Conservation (phyloP, 306 rosid species). For the Sechiopsis laciniata region DNA sequence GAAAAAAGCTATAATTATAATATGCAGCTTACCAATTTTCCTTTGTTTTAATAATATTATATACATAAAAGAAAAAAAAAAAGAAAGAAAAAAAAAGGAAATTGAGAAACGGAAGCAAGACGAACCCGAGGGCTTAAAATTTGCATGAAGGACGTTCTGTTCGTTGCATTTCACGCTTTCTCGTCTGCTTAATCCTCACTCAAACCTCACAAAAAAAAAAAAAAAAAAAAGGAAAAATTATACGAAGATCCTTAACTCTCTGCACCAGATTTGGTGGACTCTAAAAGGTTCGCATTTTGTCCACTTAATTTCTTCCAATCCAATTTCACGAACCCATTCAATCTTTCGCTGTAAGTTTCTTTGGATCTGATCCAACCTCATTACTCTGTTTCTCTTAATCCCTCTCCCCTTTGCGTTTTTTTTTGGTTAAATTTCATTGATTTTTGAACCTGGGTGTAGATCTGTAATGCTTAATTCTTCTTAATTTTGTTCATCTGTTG, state of each 20-base stretch:
- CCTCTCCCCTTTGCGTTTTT: background rate
- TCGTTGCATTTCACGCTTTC: slow-evolving; percentile 25
- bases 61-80: background rate
- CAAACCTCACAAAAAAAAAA: slow-evolving; percentile 20
- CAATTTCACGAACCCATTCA: slow-evolving; percentile 13
- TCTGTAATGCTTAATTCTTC: background rate
- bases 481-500: background rate
- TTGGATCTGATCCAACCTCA: slow-evolving; percentile 34
- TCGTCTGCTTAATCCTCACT: slow-evolving; percentile 26
- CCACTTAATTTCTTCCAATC: slow-evolving; percentile 11
- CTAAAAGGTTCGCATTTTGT: slow-evolving; percentile 36
- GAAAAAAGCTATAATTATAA: no score
- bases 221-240: background rate
- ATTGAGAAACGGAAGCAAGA: background rate
- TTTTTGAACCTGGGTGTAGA: slow-evolving; percentile 10
- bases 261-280: slow-evolving; percentile 37
- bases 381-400: slow-evolving; percentile 8
- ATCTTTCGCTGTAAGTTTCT: slow-evolving; percentile 21
- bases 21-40: no score
- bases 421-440: background rate
- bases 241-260: background rate
- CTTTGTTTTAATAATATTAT: background rate
- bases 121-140: background rate
- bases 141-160: background rate
- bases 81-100: background rate